Evolutionary conservation across 2,329 filamentous ascomycete genomes (phyloP), one percentile per base, ranked within the genome.

Genomic region (Westerdykella aurantiaca): DNA sequence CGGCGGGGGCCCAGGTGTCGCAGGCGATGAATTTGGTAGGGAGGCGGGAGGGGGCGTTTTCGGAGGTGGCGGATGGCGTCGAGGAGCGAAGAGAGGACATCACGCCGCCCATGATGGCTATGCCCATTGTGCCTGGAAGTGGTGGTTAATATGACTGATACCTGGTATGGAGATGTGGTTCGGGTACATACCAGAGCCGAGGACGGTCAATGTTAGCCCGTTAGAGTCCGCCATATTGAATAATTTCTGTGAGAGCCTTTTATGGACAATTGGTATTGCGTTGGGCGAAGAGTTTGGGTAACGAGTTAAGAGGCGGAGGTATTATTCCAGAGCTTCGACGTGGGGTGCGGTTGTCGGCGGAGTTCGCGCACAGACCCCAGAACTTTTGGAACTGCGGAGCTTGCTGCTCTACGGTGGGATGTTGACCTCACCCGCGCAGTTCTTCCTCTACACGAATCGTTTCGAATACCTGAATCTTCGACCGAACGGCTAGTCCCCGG

Each of bases 11-110:
- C 44, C 83, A 80, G 43, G 82, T 79, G 44, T 94, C 86, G 66
- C 86, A 91, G 50, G 87, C 87, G 57, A 91, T 82, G 76, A 94
- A 94, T 56, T 77, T 80, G 10, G 79, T 79, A 6, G 88, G 88
- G 31, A 88, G 76, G 43, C 77, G 74, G 7, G 71, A 55, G 12
- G 82, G 80, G 6, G 34, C 43, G 9, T 63, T 64, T 34, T 66
- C 66, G 45, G 57, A 51, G 67, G 70, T 40, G 61, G 67, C 59
- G 72, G 72, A 38, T 72, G 70, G 52, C 68, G 75, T 56, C 17
- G 63, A 50, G 41, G 50, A 58, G 49, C 46, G 46, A 37, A 93
- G 76, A 10, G 85, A 86, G 47, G 80, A 74, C 55, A 94, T 78
- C 60, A 95, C 84, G 51, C 88, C 88, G 43, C 79, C 82, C 45